Evolutionary conservation across 495 filamentous ascomycete genomes (phyloP), one percentile per base, ranked within the genome.

Genomic region (Tetracladium setigerum): DNA sequence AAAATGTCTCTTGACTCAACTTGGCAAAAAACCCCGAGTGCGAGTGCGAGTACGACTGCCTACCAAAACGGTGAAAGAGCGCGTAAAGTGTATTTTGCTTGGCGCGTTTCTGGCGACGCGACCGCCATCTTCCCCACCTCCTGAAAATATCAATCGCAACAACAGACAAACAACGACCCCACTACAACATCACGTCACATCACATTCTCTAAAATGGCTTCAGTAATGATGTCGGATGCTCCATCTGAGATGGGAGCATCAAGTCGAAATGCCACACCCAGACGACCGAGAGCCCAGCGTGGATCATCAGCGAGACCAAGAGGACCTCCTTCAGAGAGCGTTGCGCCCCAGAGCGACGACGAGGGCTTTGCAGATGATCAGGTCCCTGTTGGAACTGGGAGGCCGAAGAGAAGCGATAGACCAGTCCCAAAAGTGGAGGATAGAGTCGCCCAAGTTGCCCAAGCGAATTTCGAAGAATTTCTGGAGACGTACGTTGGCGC

Each of bases 381-480:
- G 59, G 61, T 77, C 1, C 72, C 73, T 4, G 17, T 22, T 15
- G 76, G 78, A 30, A 62, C 81, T 30, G 76, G 73, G 35, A 70
- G 83, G 49, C 64, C 76, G 36, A 74, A 71, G 44, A 81, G 77
- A 59, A 71, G 74, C 17, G 76, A 83, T 41, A 65, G 76, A 33
- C 73, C 78, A 41, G 80, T 96, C 36, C 86, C 89, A 9, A 74
- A 79, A 46, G 88, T 95, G n/a, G 81, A 89, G 34, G 94, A 99
- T 67, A 73, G 76, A 46, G 85, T 89, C 7, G 92, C 87, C 37
- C 81, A 94, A 51, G 84, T 84, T 42, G 83, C 96, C 19, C 87
- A 89, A 58, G 73, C 85, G 47, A 76, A 82, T 16, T 97, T 98
- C 61, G 84, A 95, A 62, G 78, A 79, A 50, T 88, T 98, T 58